Conservation (phyloP, 2,329 filamentous ascomycete species). For the Colletotrichum costaricense region DNA sequence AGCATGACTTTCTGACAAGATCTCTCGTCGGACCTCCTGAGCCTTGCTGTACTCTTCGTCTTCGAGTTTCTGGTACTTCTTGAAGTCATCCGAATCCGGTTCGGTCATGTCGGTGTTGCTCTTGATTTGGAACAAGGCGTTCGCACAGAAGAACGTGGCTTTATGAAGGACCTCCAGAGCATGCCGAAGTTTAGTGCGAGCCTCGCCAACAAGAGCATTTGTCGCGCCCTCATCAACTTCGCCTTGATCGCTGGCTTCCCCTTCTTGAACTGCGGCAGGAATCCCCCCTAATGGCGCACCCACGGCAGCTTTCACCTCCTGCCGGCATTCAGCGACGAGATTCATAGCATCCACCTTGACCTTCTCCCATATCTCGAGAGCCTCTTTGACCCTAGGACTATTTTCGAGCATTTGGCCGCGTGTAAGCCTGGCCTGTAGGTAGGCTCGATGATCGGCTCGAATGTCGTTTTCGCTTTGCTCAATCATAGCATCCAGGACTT, state of each 20-base stretch:
- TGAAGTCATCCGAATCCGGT: slow-evolving; percentile 75
- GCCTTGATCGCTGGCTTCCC: slow-evolving; percentile 47
- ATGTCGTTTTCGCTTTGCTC: slow-evolving; percentile 80
- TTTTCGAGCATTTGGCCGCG: slow-evolving; percentile 85
- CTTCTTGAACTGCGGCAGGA: not conserved
- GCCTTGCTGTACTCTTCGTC: slow-evolving; percentile 80
- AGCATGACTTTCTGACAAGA: slow-evolving; percentile 69
- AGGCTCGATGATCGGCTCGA: slow-evolving; percentile 74
- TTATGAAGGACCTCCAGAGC: slow-evolving; percentile 85
- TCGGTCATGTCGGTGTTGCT: slow-evolving; percentile 72
- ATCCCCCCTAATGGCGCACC: slow-evolving; percentile 34
- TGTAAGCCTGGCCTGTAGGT: slow-evolving; percentile 72
- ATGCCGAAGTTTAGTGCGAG: slow-evolving; percentile 74
- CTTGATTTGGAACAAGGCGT: slow-evolving; percentile 86
- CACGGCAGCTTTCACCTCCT: slow-evolving; percentile 67
- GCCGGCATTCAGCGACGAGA: slow-evolving; percentile 73
- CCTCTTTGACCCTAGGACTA: slow-evolving; percentile 73
- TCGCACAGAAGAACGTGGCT: slow-evolving; percentile 86
- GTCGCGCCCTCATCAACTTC: slow-evolving; percentile 37
- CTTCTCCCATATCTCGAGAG: slow-evolving; percentile 76
- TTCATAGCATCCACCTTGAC: slow-evolving; percentile 60
- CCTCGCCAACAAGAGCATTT: slow-evolving; percentile 62
- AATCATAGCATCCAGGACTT: slow-evolving; percentile 92
- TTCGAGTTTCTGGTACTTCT: slow-evolving; percentile 76
- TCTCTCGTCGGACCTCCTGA: slow-evolving; percentile 80